Evolutionary conservation across 2,329 filamentous ascomycete genomes (phyloP).

Genomic region (Curvularia verruculosa): DNA sequence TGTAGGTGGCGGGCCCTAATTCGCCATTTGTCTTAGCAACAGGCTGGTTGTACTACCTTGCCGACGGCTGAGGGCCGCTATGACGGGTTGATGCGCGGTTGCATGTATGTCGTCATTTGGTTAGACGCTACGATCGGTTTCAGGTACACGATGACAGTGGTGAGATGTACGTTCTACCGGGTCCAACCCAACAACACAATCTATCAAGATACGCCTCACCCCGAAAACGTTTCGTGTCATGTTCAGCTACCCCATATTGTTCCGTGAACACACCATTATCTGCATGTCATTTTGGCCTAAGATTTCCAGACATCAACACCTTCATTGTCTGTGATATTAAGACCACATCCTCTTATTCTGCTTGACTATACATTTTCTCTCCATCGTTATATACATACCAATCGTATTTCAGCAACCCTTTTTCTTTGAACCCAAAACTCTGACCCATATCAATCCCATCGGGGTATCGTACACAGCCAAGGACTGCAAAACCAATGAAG

Average conservation of each 20-base stretch:
- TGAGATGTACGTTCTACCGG: background rate
- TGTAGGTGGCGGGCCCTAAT: conserved; percentile 1
- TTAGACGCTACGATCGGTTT: background rate
- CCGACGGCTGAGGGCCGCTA: background rate
- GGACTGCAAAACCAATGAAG: background rate
- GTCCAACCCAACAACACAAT: background rate
- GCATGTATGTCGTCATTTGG: background rate
- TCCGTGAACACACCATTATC: background rate
- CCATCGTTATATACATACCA: background rate
- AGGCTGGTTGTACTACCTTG: background rate
- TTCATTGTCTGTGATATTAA: background rate
- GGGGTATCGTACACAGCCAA: background rate
- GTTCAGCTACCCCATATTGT: background rate
- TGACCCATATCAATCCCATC: background rate
- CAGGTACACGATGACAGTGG: background rate
- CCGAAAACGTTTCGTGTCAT: background rate
- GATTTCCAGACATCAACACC: background rate
- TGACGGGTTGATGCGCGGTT: background rate
- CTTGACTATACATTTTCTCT: background rate
- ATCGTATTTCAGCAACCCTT: background rate
- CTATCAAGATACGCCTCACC: background rate
- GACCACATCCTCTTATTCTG: background rate
- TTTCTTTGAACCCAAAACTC: background rate
- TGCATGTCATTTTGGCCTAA: background rate
- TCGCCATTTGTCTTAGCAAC: background rate